Evolutionary conservation across 805 yeast genomes (phyloP), one percentile per base, ranked within the genome.

Genomic region (Lachancea waltii): DNA sequence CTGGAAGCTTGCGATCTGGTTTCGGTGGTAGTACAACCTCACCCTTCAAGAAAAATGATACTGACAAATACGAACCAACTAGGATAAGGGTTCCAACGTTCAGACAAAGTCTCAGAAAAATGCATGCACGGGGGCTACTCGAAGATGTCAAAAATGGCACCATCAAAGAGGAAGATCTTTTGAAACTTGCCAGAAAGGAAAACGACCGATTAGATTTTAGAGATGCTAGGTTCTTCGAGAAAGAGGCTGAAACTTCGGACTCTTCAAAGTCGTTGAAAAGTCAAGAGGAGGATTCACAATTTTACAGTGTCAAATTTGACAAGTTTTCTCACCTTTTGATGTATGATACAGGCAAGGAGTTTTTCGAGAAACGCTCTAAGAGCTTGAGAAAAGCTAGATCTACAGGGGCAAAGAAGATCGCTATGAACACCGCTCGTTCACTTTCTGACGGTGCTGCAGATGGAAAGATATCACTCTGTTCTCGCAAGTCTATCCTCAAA

Each of bases 21-120:
- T 13, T 3, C 4, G 7, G 13, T 23, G 26, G 13, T 7, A 11
- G 4, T 23, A 11, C n/a, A n/a, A n/a, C 26, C 7, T 11, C 26
- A 7, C 13, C 26, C 13, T 11, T 11, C 26, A 13, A 7, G 13
- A 23, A 23, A 13, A 23, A 5, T 23, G 26, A 5, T 23, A 11
- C 26, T 23, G 31, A 26, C 13, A 35, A 19, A 4, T 36, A 20
- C 30, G 40, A 36, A 14, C 33, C 40, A 7, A 32, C 33, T 13
- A 18, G 27, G 16, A 24, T 41, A 6, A 19, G 33, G 41, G 66
- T 72, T 51, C 78, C 77, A 26, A 72, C 77, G 15, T 62, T 73
- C 49, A 45, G 55, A 33, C 43, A 42, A 14, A 35, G 38, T 21
- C 32, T 38, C 13, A 33, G 36, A 1, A 32, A 42, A 7, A 19